Conservation (phyloP, 768 basidiomycete species). For the Hygrocybe punicea region DNA sequence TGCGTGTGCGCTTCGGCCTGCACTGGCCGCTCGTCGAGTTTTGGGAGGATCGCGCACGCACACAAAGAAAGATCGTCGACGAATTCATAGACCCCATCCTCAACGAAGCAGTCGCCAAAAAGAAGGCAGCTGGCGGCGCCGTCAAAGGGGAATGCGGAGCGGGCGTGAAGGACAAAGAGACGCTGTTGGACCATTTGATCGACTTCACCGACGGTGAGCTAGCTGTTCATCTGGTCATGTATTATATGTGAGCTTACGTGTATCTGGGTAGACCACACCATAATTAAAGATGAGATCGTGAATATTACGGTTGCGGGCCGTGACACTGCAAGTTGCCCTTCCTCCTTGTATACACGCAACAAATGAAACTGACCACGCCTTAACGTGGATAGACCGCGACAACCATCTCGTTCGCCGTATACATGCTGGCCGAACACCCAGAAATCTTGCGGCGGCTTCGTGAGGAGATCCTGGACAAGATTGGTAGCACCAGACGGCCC, state of each 20-base stretch:
- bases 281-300: conserved; percentile 49
- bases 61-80: conserved; percentile 44
- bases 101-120: conserved; percentile 41
- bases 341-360: not conserved
- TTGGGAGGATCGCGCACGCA: conserved; percentile 43
- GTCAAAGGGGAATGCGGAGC: conserved; percentile 17
- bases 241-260: not conserved
- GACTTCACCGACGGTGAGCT: conserved; percentile 48
- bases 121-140: conserved; percentile 14
- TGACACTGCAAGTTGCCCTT: conserved; percentile 43
- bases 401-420: conserved; percentile 51
- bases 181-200: conserved; percentile 49
- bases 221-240: not conserved
- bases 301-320: conserved; percentile 57
- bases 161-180: conserved; percentile 38
- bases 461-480: conserved; percentile 45
- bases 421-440: conserved; percentile 55
- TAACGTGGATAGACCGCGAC: conserved; percentile 40
- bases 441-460: conserved; percentile 44
- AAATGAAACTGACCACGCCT: not conserved
- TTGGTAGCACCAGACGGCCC: conserved; percentile 45
- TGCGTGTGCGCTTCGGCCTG: conserved; percentile 38
- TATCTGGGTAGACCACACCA: conserved; percentile 28
- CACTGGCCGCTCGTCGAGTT: conserved; percentile 55
- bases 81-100: conserved; percentile 52